Percentiles rank a stretch among this genome's conserved stretches.
phyloP scores from a whole-genome alignment of 2,329 filamentous ascomycete species.

The Fusarium sp. region DNA sequence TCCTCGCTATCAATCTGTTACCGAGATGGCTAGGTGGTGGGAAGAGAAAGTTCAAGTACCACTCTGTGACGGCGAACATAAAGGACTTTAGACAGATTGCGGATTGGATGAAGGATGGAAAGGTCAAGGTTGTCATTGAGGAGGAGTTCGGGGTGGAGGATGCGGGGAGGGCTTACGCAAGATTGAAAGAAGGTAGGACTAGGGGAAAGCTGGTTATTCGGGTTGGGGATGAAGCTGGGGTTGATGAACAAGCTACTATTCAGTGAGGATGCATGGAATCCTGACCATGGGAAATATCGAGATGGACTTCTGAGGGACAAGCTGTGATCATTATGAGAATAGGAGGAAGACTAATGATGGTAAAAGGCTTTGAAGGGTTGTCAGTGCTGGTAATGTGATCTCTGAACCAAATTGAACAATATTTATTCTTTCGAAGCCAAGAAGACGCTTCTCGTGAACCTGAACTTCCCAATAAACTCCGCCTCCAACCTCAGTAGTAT shows the following conservation, averaged over 20 bases:
- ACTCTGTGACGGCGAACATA: conserved; percentile 16
- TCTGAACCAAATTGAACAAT: neutral
- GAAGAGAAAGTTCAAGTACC: conserved; percentile 19
- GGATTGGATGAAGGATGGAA: conserved; percentile 6
- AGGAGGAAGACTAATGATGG: accelerated
- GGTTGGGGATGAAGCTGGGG: neutral
- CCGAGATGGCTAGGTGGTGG: conserved; percentile 30
- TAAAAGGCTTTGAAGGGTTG: accelerated
- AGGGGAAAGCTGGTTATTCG: conserved; percentile 26
- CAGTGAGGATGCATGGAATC: neutral
- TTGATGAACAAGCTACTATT: neutral
- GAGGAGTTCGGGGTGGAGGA: conserved; percentile 17
- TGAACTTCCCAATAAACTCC: too few relatives aligned
- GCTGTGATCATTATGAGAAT: accelerated
- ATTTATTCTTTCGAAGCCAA: neutral
- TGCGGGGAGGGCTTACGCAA: conserved; percentile 8
- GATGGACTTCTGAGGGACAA: accelerated
- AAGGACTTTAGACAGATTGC: conserved; percentile 21
- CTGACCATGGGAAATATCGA: too few relatives aligned
- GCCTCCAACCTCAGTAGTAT: neutral
- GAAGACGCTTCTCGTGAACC: neutral
- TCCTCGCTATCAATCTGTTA: conserved; percentile 13
- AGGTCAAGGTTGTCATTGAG: conserved; percentile 9
- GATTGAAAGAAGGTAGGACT: neutral
- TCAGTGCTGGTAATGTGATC: accelerated